phyloP scores from a whole-genome alignment of 2,329 filamentous ascomycete genomes.

The Claviceps capensis region DNA sequence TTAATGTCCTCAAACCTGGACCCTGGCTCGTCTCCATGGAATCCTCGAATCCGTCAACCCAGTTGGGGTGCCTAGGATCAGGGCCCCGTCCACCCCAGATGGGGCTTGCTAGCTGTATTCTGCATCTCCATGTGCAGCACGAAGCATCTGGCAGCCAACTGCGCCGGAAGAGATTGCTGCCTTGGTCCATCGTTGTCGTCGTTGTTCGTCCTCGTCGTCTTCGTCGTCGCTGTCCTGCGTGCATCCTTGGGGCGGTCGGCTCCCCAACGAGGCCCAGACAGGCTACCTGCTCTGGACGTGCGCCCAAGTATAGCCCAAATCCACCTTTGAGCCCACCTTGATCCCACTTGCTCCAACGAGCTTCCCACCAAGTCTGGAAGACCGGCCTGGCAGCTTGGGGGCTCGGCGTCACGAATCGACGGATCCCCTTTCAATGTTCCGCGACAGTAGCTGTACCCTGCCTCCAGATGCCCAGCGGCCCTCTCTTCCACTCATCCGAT shows the following conservation, averaged over 20 bases:
- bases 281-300: background rate
- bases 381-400: background rate
- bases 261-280: background rate
- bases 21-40: slow-evolving; percentile 6
- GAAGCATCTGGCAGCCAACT: background rate
- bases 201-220: background rate
- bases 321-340: slow-evolving; percentile 2
- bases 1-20: slow-evolving; percentile 6
- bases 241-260: background rate
- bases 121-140: background rate
- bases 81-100: slow-evolving; percentile 1
- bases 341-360: slow-evolving; percentile 3
- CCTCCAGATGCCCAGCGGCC: background rate
- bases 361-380: slow-evolving; percentile 1
- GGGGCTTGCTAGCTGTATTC: background rate
- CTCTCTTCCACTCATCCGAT: slow-evolving; percentile 2
- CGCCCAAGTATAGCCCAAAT: slow-evolving; percentile 5
- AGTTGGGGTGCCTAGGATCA: slow-evolving; percentile 2
- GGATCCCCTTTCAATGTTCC: slow-evolving; percentile 1
- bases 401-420: slow-evolving; percentile 1
- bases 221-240: background rate
- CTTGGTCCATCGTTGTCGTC: background rate
- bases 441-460: background rate
- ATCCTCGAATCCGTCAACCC: slow-evolving; percentile 3
- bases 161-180: background rate